phyloP scores from a whole-genome alignment of 768 basidiomycete genomes.

The Pleurotus djamor region DNA sequence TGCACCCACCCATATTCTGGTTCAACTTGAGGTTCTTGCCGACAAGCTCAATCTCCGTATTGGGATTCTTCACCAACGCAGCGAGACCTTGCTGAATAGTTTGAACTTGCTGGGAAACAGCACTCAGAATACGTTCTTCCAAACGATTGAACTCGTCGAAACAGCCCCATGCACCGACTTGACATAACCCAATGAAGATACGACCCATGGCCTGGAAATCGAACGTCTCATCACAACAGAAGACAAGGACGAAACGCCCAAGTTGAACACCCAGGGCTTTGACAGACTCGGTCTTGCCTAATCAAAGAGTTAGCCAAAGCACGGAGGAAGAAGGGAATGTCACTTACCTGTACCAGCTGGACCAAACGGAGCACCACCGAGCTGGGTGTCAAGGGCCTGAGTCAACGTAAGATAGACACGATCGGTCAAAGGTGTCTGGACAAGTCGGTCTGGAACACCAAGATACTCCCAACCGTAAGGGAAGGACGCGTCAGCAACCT shows the following conservation, averaged over 20 bases:
- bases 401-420: slow-evolving; percentile 95
- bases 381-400: slow-evolving; percentile 91
- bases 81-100: slow-evolving; percentile 96
- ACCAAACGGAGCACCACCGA: slow-evolving; percentile 97
- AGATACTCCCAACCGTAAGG: slow-evolving; percentile 99
- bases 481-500: slow-evolving; percentile 89
- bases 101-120: slow-evolving; percentile 98
- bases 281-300: slow-evolving; percentile 98
- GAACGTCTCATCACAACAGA: slow-evolving; percentile 99
- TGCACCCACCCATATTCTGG: slow-evolving; percentile 76
- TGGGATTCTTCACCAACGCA: slow-evolving; percentile 78
- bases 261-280: slow-evolving; percentile 98
- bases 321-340: slow-evolving; percentile 6
- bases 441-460: slow-evolving; percentile 93
- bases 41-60: slow-evolving; percentile 91
- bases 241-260: slow-evolving; percentile 99
- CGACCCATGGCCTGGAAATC: slow-evolving; percentile 99
- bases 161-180: slow-evolving; percentile 99
- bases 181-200: slow-evolving; percentile 97
- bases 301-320: slow-evolving; percentile 8
- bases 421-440: slow-evolving; percentile 97
- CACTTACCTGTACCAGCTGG: slow-evolving; percentile 90
- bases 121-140: slow-evolving; percentile 96
- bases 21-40: slow-evolving; percentile 93
- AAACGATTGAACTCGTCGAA: slow-evolving; percentile 98